These are phyloP conservation scores for Quercus parvula DNA, from an alignment of 306 rosid species.

Conservation along the genomic window DNA sequence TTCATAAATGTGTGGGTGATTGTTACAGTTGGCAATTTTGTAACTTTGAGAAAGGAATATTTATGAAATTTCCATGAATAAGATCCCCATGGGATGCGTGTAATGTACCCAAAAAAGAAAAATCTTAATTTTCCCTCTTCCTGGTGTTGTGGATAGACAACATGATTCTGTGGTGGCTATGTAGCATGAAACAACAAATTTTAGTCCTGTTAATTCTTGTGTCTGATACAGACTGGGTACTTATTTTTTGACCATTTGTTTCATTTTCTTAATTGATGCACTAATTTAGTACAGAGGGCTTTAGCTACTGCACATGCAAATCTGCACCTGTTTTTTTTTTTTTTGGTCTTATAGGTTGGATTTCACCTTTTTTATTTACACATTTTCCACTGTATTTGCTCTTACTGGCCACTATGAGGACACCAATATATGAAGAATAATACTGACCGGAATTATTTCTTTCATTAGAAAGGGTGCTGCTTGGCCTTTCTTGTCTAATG, in stretches of 20 bases:
- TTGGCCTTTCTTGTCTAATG: slow-evolving; percentile 15
- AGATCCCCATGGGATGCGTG: not conserved
- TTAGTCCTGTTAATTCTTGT: not conserved
- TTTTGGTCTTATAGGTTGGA: not conserved
- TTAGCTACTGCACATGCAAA: not conserved
- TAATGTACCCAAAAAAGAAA: too few species aligned
- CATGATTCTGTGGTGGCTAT: not conserved
- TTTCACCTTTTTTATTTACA: not conserved
- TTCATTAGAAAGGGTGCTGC: not conserved
- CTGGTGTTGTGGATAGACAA: not conserved
- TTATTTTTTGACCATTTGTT: not conserved
- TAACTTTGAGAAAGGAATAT: not conserved
- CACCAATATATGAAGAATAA: not conserved
- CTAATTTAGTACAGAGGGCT: not conserved
- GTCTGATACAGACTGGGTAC: not conserved
- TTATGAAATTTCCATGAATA: not conserved
- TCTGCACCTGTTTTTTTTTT: not conserved
- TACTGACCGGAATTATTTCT: not conserved
- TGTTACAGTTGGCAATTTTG: not conserved
- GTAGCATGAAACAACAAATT: not conserved
- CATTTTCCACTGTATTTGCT: not conserved
- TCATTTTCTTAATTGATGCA: not conserved
- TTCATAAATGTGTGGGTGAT: slow-evolving; percentile 1
- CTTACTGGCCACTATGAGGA: not conserved
- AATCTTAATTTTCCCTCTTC: too few species aligned